Percentiles rank a stretch among this genome's conserved stretches.
Conservation (phyloP, 139 green algal species). For the Spirogloea muscicola region DNA sequence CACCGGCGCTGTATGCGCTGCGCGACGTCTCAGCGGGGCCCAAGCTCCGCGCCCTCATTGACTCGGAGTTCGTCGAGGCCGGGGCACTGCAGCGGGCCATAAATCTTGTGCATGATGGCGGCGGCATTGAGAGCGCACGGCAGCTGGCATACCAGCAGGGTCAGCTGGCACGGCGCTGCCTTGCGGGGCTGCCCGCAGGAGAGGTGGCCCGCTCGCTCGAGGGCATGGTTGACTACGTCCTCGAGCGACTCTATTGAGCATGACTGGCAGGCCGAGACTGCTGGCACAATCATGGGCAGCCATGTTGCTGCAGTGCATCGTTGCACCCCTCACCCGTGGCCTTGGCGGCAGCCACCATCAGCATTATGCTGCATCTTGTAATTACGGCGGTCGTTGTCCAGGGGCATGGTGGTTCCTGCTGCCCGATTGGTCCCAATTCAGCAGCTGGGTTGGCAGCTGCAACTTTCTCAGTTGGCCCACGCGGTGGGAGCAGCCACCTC, state of each 20-base stretch:
- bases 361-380: no score
- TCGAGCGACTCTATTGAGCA: slow-evolving; percentile 83
- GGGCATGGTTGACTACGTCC: slow-evolving; percentile 91
- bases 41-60: slow-evolving; percentile 71
- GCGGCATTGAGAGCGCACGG: slow-evolving; percentile 49
- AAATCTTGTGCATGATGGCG: slow-evolving; percentile 42
- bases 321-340: no score
- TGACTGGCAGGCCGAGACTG: not conserved
- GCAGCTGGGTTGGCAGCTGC: no score
- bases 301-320: no score
- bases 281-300: not conserved
- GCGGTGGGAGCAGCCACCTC: not conserved
- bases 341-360: no score
- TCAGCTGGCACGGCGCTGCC: slow-evolving; percentile 62
- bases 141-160: slow-evolving; percentile 71
- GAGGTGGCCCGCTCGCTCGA: slow-evolving; percentile 72
- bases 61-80: slow-evolving; percentile 62
- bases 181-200: slow-evolving; percentile 71
- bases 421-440: no score
- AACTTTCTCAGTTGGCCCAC: no score
- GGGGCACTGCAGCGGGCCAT: slow-evolving; percentile 74
- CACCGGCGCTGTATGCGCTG: slow-evolving; percentile 88
- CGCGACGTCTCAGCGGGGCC: slow-evolving; percentile 20
- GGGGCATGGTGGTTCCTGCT: no score
- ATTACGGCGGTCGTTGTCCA: no score